These are phyloP conservation scores for Colletotrichum acutatum DNA, from an alignment of 2,329 filamentous ascomycete genomes.

Conservation along the genomic window DNA sequence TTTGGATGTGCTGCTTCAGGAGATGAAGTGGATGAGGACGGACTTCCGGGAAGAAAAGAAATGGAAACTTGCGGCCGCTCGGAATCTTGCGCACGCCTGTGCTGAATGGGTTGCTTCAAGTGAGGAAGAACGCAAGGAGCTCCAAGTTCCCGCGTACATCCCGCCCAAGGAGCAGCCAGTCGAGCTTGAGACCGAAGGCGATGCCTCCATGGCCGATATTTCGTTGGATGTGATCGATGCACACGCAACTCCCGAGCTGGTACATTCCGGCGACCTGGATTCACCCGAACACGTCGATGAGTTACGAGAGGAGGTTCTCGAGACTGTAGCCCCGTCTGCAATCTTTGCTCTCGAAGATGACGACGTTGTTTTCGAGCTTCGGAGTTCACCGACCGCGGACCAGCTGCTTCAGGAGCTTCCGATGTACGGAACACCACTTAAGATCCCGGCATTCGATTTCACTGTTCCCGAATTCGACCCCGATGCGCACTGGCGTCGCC, in stretches of 20 bases:
- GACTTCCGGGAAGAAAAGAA: constrained; percentile 95
- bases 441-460: constrained; percentile 67
- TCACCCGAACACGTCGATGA: constrained; percentile 59
- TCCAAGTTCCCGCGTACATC: constrained; percentile 74
- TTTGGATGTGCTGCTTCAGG: constrained; percentile 86
- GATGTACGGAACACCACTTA: constrained; percentile 75
- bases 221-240: constrained; percentile 49
- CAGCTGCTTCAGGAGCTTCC: constrained; percentile 84
- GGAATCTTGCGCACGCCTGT: constrained; percentile 84
- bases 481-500: constrained; percentile 78
- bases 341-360: constrained; percentile 87
- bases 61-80: constrained; percentile 87
- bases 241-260: constrained; percentile 74
- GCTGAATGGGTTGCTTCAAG: constrained; percentile 80
- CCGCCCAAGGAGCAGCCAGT: constrained; percentile 52
- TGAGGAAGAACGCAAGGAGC: constrained; percentile 68
- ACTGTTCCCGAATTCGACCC: constrained; percentile 69
- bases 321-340: constrained; percentile 75
- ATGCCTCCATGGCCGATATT: constrained; percentile 47
- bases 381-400: constrained; percentile 79
- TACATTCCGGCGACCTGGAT: constrained; percentile 72
- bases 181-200: constrained; percentile 42
- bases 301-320: constrained; percentile 51
- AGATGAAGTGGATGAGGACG: constrained; percentile 98
- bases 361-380: constrained; percentile 82